phyloP scores from a whole-genome alignment of 768 basidiomycete genomes.

The Rhodotorula kratochvilovae region DNA sequence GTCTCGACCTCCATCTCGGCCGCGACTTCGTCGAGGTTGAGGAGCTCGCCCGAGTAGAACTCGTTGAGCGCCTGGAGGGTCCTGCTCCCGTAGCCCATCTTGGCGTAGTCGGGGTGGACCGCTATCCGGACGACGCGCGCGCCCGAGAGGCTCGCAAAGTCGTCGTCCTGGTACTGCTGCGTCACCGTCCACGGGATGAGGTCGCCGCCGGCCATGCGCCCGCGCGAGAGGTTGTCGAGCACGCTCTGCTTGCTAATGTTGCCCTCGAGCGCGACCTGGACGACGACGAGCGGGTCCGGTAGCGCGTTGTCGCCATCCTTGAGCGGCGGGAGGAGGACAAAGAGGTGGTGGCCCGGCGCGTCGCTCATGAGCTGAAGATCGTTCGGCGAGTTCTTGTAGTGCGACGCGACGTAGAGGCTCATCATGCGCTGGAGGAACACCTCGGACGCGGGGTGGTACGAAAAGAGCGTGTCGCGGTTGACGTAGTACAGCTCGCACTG shows the following conservation, averaged over 20 bases:
- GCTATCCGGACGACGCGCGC: constrained; percentile 88
- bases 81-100: constrained; percentile 97
- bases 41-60: constrained; percentile 89
- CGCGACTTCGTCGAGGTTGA: constrained; percentile 71
- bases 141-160: constrained; percentile 86
- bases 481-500: constrained; percentile 94
- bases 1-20: constrained; percentile 53
- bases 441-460: constrained; percentile 95
- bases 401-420: constrained; percentile 92
- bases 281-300: constrained; percentile 89
- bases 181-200: constrained; percentile 96
- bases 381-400: constrained; percentile 99
- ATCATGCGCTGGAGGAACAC: constrained; percentile 97
- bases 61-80: constrained; percentile 79
- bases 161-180: constrained; percentile 90
- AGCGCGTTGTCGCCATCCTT: constrained; percentile 71
- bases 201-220: constrained; percentile 82
- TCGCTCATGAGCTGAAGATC: constrained; percentile 96
- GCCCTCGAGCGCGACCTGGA: constrained; percentile 94
- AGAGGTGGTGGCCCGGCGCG: constrained; percentile 93
- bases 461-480: constrained; percentile 91
- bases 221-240: constrained; percentile 76
- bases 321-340: constrained; percentile 88
- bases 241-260: constrained; percentile 80
- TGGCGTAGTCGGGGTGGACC: constrained; percentile 90